These are phyloP conservation scores for Hymenoscyphus occultus DNA, from an alignment of 2,329 filamentous ascomycete genomes.

Conservation along the genomic window DNA sequence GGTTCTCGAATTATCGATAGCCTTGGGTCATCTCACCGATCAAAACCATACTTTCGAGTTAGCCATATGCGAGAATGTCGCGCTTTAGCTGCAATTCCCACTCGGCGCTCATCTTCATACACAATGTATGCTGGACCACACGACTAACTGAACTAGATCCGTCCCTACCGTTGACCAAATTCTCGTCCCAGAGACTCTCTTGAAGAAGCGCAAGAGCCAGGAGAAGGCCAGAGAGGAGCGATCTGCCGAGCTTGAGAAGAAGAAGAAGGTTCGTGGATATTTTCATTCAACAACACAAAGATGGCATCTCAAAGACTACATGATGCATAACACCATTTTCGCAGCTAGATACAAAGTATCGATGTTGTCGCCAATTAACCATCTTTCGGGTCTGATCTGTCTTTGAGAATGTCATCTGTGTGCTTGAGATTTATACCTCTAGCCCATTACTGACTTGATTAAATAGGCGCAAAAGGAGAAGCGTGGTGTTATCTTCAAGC, in stretches of 20 bases:
- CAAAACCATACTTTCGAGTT: conserved; percentile 76
- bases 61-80: conserved; percentile 87
- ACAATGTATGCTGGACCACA: conserved; percentile 58
- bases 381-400: conserved; percentile 97
- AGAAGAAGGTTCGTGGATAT: conserved; percentile 67
- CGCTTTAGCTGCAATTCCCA: conserved; percentile 87
- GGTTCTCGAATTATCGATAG: conserved; percentile 30
- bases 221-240: conserved; percentile 97
- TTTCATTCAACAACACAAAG: conserved; percentile 26
- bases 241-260: conserved; percentile 74
- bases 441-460: conserved; percentile 39
- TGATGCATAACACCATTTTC: conserved; percentile 86
- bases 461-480: conserved; percentile 95
- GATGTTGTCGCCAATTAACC: conserved; percentile 98
- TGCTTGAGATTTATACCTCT: conserved; percentile 17
- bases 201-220: conserved; percentile 99
- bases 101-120: conserved; percentile 73
- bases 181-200: conserved; percentile 96
- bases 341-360: conserved; percentile 87
- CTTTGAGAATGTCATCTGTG: conserved; percentile 28
- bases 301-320: conserved; percentile 42
- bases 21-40: conserved; percentile 61
- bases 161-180: conserved; percentile 94
- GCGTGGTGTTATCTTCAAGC: conserved; percentile 98
- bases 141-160: conserved; percentile 82